Conservation (phyloP, 129 eudicot genomes). For the Helianthus tuberosus region DNA sequence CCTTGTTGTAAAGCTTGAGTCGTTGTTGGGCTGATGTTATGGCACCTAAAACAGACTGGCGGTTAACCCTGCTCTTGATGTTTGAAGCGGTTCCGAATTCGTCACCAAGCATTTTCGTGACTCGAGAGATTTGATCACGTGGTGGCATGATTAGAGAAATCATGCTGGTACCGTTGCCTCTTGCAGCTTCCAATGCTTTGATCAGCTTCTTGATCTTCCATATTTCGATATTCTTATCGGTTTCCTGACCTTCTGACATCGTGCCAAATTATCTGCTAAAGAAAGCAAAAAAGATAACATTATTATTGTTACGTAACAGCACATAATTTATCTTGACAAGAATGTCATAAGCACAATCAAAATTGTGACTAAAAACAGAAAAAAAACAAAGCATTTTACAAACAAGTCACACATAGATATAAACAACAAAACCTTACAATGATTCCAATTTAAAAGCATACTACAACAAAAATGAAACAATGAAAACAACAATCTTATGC, state of each 20-base stretch:
- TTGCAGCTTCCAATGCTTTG: conserved; percentile 45
- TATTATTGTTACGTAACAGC: not conserved
- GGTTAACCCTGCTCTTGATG: conserved; percentile 19
- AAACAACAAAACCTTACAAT: not conserved
- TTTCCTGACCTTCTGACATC: conserved; percentile 35
- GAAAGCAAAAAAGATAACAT: not conserved
- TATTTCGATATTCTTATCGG: conserved; percentile 29
- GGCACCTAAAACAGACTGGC: conserved; percentile 16
- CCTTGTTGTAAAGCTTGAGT: conserved; percentile 42
- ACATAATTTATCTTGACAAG: not conserved
- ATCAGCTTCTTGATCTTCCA: conserved; percentile 44
- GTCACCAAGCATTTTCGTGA: conserved; percentile 46
- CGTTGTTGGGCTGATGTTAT: conserved; percentile 38
- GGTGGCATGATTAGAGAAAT: conserved; percentile 19
- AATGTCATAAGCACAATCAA: not conserved
- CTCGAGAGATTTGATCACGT: conserved; percentile 42
- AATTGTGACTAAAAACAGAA: too few relatives aligned
- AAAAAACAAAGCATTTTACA: too few relatives aligned
- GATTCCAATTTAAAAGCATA: not conserved
- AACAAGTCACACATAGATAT: not conserved
- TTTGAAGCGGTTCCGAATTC: conserved; percentile 36
- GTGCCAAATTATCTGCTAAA: conserved; percentile 5
- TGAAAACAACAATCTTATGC: not conserved
- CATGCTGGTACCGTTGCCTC: conserved; percentile 53
- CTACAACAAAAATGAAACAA: not conserved